Conservation (phyloP, 495 filamentous ascomycete genomes). For the Penicillium cinerascens region DNA sequence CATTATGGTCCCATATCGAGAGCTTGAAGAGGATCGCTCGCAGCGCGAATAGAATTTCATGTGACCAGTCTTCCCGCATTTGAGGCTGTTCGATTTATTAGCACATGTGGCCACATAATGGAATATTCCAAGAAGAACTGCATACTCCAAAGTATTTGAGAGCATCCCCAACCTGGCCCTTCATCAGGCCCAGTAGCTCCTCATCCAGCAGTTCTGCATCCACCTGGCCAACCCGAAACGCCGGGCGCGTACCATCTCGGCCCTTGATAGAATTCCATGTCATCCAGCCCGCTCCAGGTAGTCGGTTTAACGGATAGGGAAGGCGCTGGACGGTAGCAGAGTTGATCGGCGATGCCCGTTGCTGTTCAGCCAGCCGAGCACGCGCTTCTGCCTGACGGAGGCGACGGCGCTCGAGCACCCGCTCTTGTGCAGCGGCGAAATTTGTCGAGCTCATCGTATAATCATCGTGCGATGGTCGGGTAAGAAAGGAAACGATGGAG, state of each 20-base stretch:
- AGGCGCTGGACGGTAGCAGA: slow-evolving; percentile 50
- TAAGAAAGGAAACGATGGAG: slow-evolving; percentile 5
- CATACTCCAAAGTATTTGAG: slow-evolving; percentile 77
- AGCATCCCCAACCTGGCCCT: slow-evolving; percentile 82
- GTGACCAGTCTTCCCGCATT: slow-evolving; percentile 73
- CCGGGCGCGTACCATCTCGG: slow-evolving; percentile 76
- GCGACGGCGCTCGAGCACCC: slow-evolving; percentile 72
- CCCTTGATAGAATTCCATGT: slow-evolving; percentile 69
- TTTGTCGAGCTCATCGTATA: slow-evolving; percentile 66
- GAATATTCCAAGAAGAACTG: neutral
- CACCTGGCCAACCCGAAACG: slow-evolving; percentile 92
- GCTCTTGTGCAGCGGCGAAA: slow-evolving; percentile 81
- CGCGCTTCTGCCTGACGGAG: slow-evolving; percentile 62
- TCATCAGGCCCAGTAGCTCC: slow-evolving; percentile 81
- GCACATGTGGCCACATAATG: neutral
- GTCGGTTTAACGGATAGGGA: slow-evolving; percentile 59
- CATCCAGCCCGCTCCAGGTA: slow-evolving; percentile 54
- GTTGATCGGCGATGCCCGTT: slow-evolving; percentile 55
- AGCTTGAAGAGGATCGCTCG: slow-evolving; percentile 87
- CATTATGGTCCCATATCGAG: slow-evolving; percentile 92
- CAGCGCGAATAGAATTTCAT: slow-evolving; percentile 77
- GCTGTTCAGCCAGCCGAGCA: slow-evolving; percentile 52
- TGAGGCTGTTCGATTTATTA: slow-evolving; percentile 42
- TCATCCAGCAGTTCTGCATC: slow-evolving; percentile 95
- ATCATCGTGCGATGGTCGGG: slow-evolving; percentile 29